Evolutionary conservation across 225 moss, liverwort and hornwort species (phyloP).

Genomic region (Antitrichia curtipendula): DNA sequence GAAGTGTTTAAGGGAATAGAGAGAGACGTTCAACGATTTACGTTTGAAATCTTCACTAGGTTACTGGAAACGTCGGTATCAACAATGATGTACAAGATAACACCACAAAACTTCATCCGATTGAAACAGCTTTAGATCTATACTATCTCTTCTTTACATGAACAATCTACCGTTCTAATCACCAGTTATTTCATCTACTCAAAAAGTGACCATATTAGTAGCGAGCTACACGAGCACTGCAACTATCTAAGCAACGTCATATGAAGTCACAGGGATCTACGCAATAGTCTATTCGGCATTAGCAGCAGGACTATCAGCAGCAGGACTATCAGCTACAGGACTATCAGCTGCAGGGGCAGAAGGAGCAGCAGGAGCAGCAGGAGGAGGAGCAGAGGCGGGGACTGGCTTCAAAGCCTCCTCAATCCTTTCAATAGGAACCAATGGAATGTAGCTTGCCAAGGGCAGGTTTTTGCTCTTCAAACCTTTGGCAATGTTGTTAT

Average conservation of each 20-base stretch:
- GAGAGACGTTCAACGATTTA: not conserved
- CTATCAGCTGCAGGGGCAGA: not conserved
- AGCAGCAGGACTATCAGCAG: not conserved
- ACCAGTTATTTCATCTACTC: not conserved
- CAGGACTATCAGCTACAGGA: not conserved
- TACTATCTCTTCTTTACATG: not conserved
- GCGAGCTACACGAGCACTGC: not conserved
- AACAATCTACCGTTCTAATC: not conserved
- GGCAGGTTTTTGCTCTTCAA: conserved; percentile 58
- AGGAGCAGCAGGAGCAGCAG: not conserved
- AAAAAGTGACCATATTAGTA: not conserved
- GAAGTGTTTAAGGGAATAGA: not conserved
- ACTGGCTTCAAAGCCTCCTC: conserved; percentile 27
- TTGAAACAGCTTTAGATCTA: not conserved
- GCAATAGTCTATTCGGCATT: not conserved
- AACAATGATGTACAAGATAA: conserved; percentile 22
- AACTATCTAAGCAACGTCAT: not conserved
- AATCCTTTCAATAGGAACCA: conserved; percentile 62
- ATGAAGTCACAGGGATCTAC: not conserved
- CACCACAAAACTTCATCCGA: not conserved
- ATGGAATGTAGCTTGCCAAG: conserved; percentile 42
- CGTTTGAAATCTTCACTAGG: not conserved
- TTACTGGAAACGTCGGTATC: not conserved
- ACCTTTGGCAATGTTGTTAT: conserved; percentile 38
- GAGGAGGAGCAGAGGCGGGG: not conserved